Evolutionary conservation across 176 grass and related monocot species (phyloP).

Genomic region (Melocanna baccifera): DNA sequence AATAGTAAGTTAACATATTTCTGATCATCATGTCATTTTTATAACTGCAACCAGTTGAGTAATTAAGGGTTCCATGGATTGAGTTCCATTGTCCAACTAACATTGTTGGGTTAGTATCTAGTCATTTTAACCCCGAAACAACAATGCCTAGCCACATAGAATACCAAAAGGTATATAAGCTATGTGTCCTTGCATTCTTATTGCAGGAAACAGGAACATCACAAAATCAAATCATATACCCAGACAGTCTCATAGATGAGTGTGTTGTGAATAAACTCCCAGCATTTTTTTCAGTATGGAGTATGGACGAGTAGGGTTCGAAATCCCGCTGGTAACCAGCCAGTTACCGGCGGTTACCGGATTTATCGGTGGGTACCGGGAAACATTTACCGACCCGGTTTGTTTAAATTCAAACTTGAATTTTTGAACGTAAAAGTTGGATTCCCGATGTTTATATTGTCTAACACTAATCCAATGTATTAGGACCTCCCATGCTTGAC

Average conservation of each 20-base stretch:
- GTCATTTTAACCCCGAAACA: not conserved
- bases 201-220: not conserved
- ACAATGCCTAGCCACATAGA: not conserved
- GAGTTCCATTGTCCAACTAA: not conserved
- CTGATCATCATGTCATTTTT: not conserved
- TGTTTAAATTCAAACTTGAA: no score
- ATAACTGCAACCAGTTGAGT: not conserved
- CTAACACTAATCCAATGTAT: no score
- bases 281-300: not conserved
- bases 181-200: not conserved
- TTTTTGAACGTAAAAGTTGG: no score
- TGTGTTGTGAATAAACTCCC: not conserved
- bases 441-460: no score
- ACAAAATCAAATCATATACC: not conserved
- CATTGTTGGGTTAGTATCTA: not conserved
- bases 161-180: not conserved
- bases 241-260: not conserved
- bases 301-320: no score
- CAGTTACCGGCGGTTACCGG: no score
- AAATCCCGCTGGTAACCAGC: no score
- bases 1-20: not conserved
- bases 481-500: no score
- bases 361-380: no score
- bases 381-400: no score
- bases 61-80: not conserved